Evolutionary conservation across 2,329 filamentous ascomycete species (phyloP).

Genomic region (Plenodomus tracheiphilus): DNA sequence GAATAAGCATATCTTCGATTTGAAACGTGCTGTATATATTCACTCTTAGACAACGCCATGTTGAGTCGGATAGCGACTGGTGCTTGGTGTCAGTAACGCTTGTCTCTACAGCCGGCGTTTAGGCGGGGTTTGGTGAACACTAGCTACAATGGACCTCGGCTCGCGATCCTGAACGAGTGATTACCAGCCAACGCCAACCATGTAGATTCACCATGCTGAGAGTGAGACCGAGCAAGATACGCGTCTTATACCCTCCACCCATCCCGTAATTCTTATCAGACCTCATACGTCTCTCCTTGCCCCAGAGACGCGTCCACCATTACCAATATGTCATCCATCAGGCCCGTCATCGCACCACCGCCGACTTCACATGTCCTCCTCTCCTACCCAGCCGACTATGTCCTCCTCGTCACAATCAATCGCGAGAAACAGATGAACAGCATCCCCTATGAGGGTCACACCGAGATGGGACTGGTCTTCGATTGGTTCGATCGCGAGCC

Average conservation of each 20-base stretch:
- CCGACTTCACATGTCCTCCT: constrained; percentile 44
- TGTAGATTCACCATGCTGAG: constrained; percentile 4
- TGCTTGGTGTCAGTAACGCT: too few relatives aligned
- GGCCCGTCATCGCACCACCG: constrained; percentile 35
- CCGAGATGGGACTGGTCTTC: constrained; percentile 55
- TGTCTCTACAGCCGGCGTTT: neutral
- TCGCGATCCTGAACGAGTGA: neutral
- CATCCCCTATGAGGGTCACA: constrained; percentile 48
- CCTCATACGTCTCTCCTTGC: neutral
- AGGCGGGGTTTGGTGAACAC: neutral
- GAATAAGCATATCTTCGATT: too few relatives aligned
- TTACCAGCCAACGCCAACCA: constrained; percentile 1
- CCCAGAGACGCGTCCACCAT: neutral
- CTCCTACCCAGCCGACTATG: constrained; percentile 51
- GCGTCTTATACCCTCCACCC: neutral
- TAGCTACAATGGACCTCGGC: neutral
- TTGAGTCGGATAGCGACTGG: too few relatives aligned
- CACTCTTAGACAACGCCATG: too few relatives aligned
- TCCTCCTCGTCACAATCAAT: constrained; percentile 59
- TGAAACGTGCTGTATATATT: too few relatives aligned
- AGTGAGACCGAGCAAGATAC: neutral
- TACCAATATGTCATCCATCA: constrained; percentile 29
- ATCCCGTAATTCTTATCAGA: neutral
- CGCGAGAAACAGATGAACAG: constrained; percentile 55
- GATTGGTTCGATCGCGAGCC: constrained; percentile 59